Base-by-base conservation (phyloP, 2,329 filamentous ascomycete genomes). In the Stagonosporopsis rhizophila region DNA sequence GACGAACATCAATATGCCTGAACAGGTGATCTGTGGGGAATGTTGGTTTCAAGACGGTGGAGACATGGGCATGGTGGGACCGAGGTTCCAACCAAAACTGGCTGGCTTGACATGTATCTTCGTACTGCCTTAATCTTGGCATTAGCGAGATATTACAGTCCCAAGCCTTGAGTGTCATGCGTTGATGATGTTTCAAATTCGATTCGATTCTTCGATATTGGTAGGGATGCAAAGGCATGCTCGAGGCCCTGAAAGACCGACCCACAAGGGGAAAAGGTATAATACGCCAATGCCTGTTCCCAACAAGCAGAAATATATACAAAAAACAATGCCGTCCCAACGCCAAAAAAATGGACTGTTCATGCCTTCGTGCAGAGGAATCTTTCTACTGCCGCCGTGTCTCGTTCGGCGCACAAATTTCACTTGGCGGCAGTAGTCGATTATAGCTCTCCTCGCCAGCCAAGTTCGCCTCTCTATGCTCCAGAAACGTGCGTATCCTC, bases 401-500 rank as follows among this genome's bases (percentile, higher is more conserved):
- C 48, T 75, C 71, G 40, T 80, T 78, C 60, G 78, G 80, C 17
- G 78, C 67, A 65, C 79, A 82, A 9, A 75, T 74, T 61, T 83
- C 81, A 15, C 74, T 70, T 14, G 77, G 74, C 17, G 80, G 79
- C 14, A 84, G 64, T 17, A 83, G 42, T 52, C 78, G 77, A 46
- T 77, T 75, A 44, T 79, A 78, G 47, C 74, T 76, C 52, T 81
- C 81, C 34, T 82, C 80, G 45, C 76, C 68, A 3, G 65, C 58
- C 32, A 70, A 69, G 17, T 78, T 66, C 14, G 75, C 72, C 38
- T 80, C 78, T 23, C 75, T 70, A 34, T 80, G 78, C 67, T 86
- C 85, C 56, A 98, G 64, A 69, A 98, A 98, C 51, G 80, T 86
- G 64, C 91, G 85, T 35, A 98, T 88, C 48, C 92, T 83, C 68